A percentile compares a stretch with the other conserved stretches of the same genome.
Evolutionary conservation across 495 filamentous ascomycete genomes (phyloP).

Genomic region (Xanthoparmelia taractica): DNA sequence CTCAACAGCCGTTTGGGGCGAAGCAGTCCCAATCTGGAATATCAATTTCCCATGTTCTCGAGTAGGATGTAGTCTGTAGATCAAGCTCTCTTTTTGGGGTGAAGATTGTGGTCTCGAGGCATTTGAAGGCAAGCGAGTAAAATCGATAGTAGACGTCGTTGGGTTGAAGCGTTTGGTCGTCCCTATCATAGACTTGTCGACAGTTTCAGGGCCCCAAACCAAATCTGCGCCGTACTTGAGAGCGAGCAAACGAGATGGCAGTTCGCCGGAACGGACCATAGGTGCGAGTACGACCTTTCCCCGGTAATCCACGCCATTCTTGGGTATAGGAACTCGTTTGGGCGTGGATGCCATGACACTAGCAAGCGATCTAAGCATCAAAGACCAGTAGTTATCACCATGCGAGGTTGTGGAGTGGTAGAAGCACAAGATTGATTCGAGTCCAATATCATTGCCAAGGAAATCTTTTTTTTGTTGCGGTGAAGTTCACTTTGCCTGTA

Average conservation of each 20-base stretch:
- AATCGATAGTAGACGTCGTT: slow-evolving; percentile 70
- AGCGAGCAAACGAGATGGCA: slow-evolving; percentile 78
- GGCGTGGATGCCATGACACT: slow-evolving; percentile 49
- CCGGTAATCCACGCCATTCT: slow-evolving; percentile 84
- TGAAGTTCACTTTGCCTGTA: background rate
- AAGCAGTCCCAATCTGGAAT: slow-evolving; percentile 85
- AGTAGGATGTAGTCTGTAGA: slow-evolving; percentile 74
- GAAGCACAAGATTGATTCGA: background rate
- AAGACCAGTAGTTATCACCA: slow-evolving; percentile 15
- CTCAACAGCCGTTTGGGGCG: slow-evolving; percentile 69
- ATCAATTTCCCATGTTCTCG: slow-evolving; percentile 66
- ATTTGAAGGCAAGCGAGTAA: slow-evolving; percentile 61
- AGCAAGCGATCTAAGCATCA: slow-evolving; percentile 41
- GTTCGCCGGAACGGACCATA: slow-evolving; percentile 93
- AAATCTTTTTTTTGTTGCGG: background rate
- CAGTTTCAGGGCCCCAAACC: slow-evolving; percentile 95
- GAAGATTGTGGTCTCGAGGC: slow-evolving; percentile 40
- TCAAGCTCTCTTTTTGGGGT: slow-evolving; percentile 55
- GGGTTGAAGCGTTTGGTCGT: slow-evolving; percentile 67
- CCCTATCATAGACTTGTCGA: slow-evolving; percentile 85
- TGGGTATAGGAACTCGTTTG: slow-evolving; percentile 72
- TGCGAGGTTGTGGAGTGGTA: background rate
- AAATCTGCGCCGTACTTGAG: slow-evolving; percentile 93
- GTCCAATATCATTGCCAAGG: background rate
- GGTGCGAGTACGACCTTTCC: slow-evolving; percentile 90